Evolutionary conservation across 805 yeast genomes (phyloP), one percentile per base, ranked within the genome.

Genomic region (Teunomyces atbi): DNA sequence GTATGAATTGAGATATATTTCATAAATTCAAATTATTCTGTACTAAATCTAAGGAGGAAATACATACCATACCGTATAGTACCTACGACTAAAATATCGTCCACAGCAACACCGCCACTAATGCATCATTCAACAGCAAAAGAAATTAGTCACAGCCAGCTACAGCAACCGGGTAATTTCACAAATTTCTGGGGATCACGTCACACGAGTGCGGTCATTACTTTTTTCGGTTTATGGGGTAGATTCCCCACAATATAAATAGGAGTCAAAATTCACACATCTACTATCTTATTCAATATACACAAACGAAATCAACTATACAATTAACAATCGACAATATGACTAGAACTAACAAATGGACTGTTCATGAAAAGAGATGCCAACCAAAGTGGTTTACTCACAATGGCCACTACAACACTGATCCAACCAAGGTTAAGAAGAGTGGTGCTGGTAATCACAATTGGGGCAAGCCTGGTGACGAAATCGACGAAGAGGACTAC

Each of bases 401-500:
- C 62, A 78, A 79, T 57, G 96, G 96, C 15, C 77, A 77, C 59
- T 65, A 65, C 50, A 83, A 85, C 56, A 76, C 81, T 45, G 81
- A 84, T 51, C 96, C 96, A 45, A 82, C 81, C 60, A 79, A 81
- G 58, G 79, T 86, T 46, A 89, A 89, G 78, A 89, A 87, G 63
- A 77, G 77, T 48, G 97, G 97, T 42, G 85, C 84, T 28, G 97
- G 97, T 40, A 83, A 81, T 57, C 84, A 83, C 54, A 89, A 89
- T 60, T 89, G 96, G 96, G 97, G 97, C 37, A 70, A 74, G 49
- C 77, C 82, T 6, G 92, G 90, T 26, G 96, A 87, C 56, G 96
- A 89, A 57, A 62, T 86, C 50, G 75, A 79, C 48, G 80, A 78
- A 44, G 68, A 75, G 15, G 87, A 84, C 38, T 50, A 23, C 44